Evolutionary conservation across 257 asterid genomes (phyloP).

Genomic region (Scutellaria baicalensis): DNA sequence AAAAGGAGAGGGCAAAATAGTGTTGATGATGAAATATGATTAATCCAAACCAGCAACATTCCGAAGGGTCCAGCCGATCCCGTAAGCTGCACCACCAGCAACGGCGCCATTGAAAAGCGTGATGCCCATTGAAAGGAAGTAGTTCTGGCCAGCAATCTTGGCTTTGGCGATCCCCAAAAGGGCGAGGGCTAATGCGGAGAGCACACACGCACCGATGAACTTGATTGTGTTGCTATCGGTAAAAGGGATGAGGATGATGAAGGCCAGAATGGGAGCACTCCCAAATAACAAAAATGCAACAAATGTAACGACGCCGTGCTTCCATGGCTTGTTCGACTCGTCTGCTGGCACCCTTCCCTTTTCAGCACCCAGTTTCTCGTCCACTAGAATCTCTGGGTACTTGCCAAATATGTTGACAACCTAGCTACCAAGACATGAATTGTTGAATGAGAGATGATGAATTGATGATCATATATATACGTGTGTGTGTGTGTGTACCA

Average conservation of each 20-base stretch:
- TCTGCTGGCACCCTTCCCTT: constrained; percentile 41
- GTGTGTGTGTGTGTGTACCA: no score
- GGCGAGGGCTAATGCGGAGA: constrained; percentile 51
- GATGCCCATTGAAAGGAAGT: constrained; percentile 20
- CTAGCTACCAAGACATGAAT: constrained; percentile 18
- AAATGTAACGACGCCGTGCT: constrained; percentile 51
- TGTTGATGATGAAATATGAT: constrained; percentile 5
- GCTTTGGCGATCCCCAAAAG: constrained; percentile 54
- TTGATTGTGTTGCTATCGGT: constrained; percentile 33
- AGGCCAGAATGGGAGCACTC: constrained; percentile 47
- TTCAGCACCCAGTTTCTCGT: constrained; percentile 40
- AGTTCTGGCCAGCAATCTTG: constrained; percentile 49
- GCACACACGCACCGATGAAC: constrained; percentile 53
- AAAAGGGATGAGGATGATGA: constrained; percentile 59
- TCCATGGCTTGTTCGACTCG: constrained; percentile 52
- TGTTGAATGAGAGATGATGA: no score
- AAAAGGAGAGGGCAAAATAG: no score
- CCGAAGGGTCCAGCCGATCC: constrained; percentile 59
- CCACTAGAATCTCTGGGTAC: constrained; percentile 45
- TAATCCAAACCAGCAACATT: constrained; percentile 55
- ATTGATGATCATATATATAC: no score
- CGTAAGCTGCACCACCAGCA: constrained; percentile 56
- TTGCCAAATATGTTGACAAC: constrained; percentile 46
- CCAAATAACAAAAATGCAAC: constrained; percentile 49
- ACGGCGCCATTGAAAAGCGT: constrained; percentile 50